A percentile compares a stretch with the other conserved stretches of the same genome.
These are phyloP conservation scores for Thelephora ganbajun DNA, from an alignment of 768 basidiomycete species.

Conservation along the genomic window DNA sequence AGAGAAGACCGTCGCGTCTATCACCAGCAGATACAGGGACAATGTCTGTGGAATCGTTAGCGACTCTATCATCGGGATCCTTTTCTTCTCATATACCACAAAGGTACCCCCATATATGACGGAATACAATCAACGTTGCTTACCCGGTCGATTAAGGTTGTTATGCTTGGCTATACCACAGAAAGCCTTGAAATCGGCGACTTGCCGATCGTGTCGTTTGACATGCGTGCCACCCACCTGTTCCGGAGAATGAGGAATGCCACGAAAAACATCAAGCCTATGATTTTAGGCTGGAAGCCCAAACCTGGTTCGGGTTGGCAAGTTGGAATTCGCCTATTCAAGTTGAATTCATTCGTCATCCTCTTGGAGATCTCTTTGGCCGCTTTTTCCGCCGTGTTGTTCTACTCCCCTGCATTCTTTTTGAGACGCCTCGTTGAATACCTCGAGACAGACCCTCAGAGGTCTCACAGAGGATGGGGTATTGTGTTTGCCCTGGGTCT, in stretches of 20 bases:
- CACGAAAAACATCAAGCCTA: slow-evolving; percentile 34
- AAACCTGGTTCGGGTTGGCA: slow-evolving; percentile 49
- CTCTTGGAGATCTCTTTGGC: slow-evolving; percentile 34
- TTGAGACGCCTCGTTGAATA: slow-evolving; percentile 46
- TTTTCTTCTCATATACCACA: slow-evolving; percentile 84
- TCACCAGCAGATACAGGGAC: slow-evolving; percentile 48
- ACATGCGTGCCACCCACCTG: slow-evolving; percentile 53
- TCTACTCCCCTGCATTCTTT: slow-evolving; percentile 51
- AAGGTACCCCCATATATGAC: neutral
- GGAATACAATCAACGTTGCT: no score
- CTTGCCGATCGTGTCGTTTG: slow-evolving; percentile 63
- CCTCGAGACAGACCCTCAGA: slow-evolving; percentile 45
- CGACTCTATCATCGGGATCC: slow-evolving; percentile 41
- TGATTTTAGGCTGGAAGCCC: slow-evolving; percentile 44
- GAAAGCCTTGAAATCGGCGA: slow-evolving; percentile 77
- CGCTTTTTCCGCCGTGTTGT: slow-evolving; percentile 41
- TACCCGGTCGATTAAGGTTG: slow-evolving; percentile 32
- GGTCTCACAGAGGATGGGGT: slow-evolving; percentile 52
- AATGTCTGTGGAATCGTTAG: slow-evolving; percentile 66
- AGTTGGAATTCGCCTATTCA: slow-evolving; percentile 45
- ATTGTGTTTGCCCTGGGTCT: slow-evolving; percentile 51
- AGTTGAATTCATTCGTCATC: slow-evolving; percentile 35
- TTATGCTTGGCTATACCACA: slow-evolving; percentile 67
- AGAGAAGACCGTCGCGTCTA: slow-evolving; percentile 43
- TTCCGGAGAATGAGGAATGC: slow-evolving; percentile 52